Evolutionary conservation across 2,329 filamentous ascomycete species (phyloP).

Genomic region (Rhinocladiella similis): DNA sequence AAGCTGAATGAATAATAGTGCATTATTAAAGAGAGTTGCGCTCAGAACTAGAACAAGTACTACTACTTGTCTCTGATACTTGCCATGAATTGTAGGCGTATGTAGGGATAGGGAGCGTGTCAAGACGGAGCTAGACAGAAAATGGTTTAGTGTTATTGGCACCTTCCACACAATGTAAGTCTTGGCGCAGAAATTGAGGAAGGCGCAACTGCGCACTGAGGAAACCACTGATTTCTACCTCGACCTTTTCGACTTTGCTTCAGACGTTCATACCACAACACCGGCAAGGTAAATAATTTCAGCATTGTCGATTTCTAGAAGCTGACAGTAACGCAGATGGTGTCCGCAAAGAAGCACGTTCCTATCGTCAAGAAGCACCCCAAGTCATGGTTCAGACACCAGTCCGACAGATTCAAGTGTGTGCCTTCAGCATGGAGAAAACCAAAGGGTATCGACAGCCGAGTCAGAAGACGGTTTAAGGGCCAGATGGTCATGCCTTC

Average conservation of each 20-base stretch:
- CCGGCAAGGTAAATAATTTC: conserved; percentile 42
- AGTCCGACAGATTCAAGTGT: conserved; percentile 95
- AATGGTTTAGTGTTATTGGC: not conserved
- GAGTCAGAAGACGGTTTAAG: conserved; percentile 95
- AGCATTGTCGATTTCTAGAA: not conserved
- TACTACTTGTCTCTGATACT: no score
- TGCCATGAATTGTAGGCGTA: no score
- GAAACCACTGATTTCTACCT: conserved; percentile 37
- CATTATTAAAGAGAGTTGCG: no score
- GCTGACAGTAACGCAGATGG: conserved; percentile 65
- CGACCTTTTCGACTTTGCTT: conserved; percentile 40
- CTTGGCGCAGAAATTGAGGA: conserved; percentile 14
- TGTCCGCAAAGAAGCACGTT: conserved; percentile 98
- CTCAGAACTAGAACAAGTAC: not conserved
- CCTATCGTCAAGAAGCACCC: conserved; percentile 99
- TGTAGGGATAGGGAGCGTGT: no score
- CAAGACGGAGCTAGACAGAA: not conserved
- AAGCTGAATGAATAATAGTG: no score
- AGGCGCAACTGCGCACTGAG: conserved; percentile 27
- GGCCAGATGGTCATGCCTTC: conserved; percentile 96
- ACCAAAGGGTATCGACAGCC: conserved; percentile 99
- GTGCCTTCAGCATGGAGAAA: conserved; percentile 93
- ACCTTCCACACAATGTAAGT: conserved; percentile 8
- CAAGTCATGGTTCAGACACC: conserved; percentile 94
- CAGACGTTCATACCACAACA: conserved; percentile 42